These are phyloP conservation scores for Trametes coccinea DNA, from an alignment of 768 basidiomycete genomes.

Conservation along the genomic window DNA sequence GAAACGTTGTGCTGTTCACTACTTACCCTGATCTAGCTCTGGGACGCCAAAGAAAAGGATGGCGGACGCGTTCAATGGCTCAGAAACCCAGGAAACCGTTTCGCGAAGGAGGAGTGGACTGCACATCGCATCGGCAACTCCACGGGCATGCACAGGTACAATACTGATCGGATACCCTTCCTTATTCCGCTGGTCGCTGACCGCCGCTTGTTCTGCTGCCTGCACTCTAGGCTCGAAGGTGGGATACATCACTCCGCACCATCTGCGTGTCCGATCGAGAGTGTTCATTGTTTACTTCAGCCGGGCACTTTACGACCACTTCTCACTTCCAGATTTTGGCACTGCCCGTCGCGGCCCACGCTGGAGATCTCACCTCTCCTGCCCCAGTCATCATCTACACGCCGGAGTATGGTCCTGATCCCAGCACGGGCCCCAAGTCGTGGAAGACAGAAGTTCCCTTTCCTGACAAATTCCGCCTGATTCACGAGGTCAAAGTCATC, in stretches of 20 bases:
- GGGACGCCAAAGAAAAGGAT: not conserved
- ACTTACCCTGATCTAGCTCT: not conserved
- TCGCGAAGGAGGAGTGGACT: not conserved
- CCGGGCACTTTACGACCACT: not conserved
- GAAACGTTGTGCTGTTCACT: not conserved
- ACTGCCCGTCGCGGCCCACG: constrained; percentile 18
- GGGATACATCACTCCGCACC: not conserved
- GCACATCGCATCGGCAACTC: not conserved
- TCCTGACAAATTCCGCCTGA: constrained; percentile 2
- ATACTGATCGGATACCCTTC: not conserved
- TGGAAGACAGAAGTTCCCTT: constrained; percentile 1
- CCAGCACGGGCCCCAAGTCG: not conserved
- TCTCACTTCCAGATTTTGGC: constrained; percentile 19
- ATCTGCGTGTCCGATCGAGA: no score
- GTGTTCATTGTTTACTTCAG: not conserved
- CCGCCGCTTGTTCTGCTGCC: not conserved
- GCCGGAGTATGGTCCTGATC: constrained; percentile 3
- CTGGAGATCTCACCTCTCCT: constrained; percentile 21
- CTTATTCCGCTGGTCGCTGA: not conserved
- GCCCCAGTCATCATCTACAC: constrained; percentile 26
- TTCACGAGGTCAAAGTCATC: constrained; percentile 19
- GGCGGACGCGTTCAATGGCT: not conserved
- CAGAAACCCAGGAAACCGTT: not conserved
- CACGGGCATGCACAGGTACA: not conserved
- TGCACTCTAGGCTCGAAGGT: not conserved